Base-by-base conservation (phyloP, 108 stramenopile genomes). In the Pelagomonas calceolata region DNA sequence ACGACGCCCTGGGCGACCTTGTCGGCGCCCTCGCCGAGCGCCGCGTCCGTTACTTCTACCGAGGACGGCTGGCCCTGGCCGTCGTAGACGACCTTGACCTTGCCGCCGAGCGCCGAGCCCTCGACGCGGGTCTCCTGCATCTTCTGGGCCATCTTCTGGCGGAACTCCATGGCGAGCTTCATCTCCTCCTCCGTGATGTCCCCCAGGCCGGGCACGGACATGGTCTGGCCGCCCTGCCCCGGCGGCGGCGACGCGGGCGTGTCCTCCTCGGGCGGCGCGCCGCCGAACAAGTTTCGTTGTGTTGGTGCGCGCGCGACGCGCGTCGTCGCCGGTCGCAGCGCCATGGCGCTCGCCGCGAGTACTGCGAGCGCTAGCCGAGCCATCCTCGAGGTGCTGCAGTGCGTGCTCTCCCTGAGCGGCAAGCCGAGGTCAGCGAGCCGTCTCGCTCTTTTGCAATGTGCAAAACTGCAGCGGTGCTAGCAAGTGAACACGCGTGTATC, bases 111-210 rank as follows among this genome's bases (percentile, higher is more conserved):
- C 7, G 7, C 51, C 51, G 51, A 9, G 21, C 51, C 51, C 51
- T 60, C 51, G 21, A 60, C 51, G 21, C 1, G 7, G 51, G 10
- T 26, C 51, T 17, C 51, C 21, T 16, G 1, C 51, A 60, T 60
- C 51, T 60, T 60, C 51, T 4, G 21, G 21, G 51, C 3, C 21
- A 60, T 16, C 51, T 60, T 60, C 51, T 60, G 7, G 21, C 51
- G 51, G 51, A 60, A 60, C 51, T 60, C 51, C 51, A 60, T 60
- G 51, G 51, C 51, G 51, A 60, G 51, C 51, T 60, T 60, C 51
- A 60, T 60, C 51, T 60, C 51, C 21, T 60, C 51, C 51, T 60
- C 51, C 21, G 51, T 26, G 51, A 60, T 60, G 21, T 60, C 21
- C 7, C 51, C 51, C 21, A 60, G 3, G 51, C 51, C 51, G 21